Base-by-base conservation (phyloP, 768 basidiomycete species). In the Trametes elegans region DNA sequence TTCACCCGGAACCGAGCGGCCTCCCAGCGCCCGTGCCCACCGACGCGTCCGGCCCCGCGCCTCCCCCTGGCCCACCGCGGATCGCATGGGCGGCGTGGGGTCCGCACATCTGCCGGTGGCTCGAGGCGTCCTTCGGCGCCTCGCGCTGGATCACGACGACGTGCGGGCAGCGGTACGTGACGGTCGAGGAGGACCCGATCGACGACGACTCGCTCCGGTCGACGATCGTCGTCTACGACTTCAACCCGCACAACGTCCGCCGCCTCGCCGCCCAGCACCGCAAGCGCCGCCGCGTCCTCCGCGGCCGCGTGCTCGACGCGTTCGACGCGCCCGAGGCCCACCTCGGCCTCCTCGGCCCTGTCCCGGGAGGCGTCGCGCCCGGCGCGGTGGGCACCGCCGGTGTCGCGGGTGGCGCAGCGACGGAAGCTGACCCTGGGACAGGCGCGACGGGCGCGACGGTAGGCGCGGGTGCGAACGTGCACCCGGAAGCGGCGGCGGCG, bases 91-190 rank as follows among this genome's bases (percentile, higher is more conserved):
- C 38, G 4, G 32, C 49, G 8, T 70, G 69, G 69, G 69, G 68
- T 23, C 53, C 61, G 16, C 35, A 47, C 0, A 24, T 44, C 10
- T 66, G 64, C 26, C 62, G 68, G 16, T 68, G 63, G 60, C 65
- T 68, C 42, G 62, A 62, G n/a, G 53, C 53, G 14, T 64, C 66
- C 16, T 56, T 55, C 21, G 53, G 61, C 5, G 60, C 63, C 2
- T 59, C 57, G 34, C 62, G 64, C 10, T 70, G 69, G 69, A 69
- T 70, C 50, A 69, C 69, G 23, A 66, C 66, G 24, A 68, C 66
- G 0, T 66, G 65, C 21, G 69, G 69, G 7, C 68, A 70, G 42
- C 66, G 69, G 24, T 64, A 61, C 35, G 63, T 66, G 23, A 59
- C 57, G 3, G 57, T 59, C 21, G 57, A 59, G 27, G 53, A 55